These are phyloP conservation scores for Rhododendron molle DNA, from an alignment of 148 eudicot genomes.

Conservation along the genomic window DNA sequence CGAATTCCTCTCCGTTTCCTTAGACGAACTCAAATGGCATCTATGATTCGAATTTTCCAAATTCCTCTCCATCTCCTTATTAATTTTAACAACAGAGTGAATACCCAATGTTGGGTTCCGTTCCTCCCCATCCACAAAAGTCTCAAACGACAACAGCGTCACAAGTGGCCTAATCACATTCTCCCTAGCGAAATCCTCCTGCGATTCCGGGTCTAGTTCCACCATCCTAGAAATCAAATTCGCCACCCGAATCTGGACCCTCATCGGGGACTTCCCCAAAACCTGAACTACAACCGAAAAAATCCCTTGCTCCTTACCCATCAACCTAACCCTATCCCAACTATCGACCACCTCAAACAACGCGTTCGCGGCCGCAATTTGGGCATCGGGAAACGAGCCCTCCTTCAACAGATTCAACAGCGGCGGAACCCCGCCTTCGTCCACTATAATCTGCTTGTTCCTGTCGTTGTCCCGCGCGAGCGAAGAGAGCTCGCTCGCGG, in stretches of 20 bases:
- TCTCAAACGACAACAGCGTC: constrained; percentile 52
- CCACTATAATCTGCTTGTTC: constrained; percentile 65
- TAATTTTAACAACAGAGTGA: constrained; percentile 48
- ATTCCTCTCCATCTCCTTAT: constrained; percentile 38
- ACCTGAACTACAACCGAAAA: constrained; percentile 46
- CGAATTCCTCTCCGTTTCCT: background rate
- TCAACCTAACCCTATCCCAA: constrained; percentile 32
- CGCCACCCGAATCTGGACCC: constrained; percentile 51
- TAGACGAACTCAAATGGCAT: constrained; percentile 25
- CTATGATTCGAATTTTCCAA: background rate
- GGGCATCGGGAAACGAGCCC: constrained; percentile 32
- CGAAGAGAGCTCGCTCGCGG: constrained; percentile 45
- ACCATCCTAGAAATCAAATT: constrained; percentile 66
- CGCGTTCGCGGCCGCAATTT: constrained; percentile 52
- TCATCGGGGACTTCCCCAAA: constrained; percentile 49
- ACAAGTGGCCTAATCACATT: constrained; percentile 68
- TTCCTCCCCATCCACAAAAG: constrained; percentile 37
- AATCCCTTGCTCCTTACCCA: constrained; percentile 36
- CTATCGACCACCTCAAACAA: constrained; percentile 41
- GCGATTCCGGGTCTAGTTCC: constrained; percentile 32
- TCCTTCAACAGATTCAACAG: constrained; percentile 64
- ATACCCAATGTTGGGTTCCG: constrained; percentile 21
- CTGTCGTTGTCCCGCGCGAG: constrained; percentile 68
- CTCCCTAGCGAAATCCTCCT: constrained; percentile 76
- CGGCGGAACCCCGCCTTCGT: constrained; percentile 72